phyloP scores from a whole-genome alignment of 306 rosid genomes.

The Betula pendula region DNA sequence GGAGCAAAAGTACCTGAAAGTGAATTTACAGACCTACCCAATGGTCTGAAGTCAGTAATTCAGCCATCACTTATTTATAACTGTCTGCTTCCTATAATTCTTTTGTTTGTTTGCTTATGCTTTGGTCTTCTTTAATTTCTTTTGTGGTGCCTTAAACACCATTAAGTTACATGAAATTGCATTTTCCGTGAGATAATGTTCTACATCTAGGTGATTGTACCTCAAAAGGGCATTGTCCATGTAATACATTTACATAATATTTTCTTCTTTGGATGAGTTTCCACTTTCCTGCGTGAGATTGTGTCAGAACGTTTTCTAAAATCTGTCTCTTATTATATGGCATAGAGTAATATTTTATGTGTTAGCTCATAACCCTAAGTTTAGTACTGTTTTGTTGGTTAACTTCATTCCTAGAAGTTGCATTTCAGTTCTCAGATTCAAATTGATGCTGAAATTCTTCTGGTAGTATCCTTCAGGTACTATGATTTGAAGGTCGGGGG shows the following conservation, averaged over 20 bases:
- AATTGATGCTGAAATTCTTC: slow-evolving; percentile 26
- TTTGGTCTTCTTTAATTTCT: slow-evolving; percentile 1
- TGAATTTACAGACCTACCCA: slow-evolving; percentile 82
- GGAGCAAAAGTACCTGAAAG: slow-evolving; percentile 84
- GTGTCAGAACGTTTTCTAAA: neutral
- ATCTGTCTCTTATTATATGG: slow-evolving; percentile 4
- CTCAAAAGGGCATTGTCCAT: neutral
- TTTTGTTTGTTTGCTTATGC: slow-evolving; percentile 18
- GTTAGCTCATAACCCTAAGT: slow-evolving; percentile 3
- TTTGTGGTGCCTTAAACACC: slow-evolving; percentile 1
- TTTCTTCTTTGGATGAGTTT: neutral
- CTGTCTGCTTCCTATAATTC: slow-evolving; percentile 2
- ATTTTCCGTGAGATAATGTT: neutral
- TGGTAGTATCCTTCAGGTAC: slow-evolving; percentile 57
- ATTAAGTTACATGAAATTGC: neutral
- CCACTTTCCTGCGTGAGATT: neutral
- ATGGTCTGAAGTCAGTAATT: slow-evolving; percentile 82
- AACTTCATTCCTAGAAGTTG: slow-evolving; percentile 18
- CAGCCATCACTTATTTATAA: slow-evolving; percentile 8
- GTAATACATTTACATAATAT: neutral
- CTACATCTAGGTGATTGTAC: neutral
- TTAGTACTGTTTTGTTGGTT: slow-evolving; percentile 1
- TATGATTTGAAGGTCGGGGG: slow-evolving; percentile 89
- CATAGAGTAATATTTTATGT: neutral
- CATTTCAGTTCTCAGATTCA: slow-evolving; percentile 3